phyloP scores from a whole-genome alignment of 306 rosid species.

The Rubus idaeus region DNA sequence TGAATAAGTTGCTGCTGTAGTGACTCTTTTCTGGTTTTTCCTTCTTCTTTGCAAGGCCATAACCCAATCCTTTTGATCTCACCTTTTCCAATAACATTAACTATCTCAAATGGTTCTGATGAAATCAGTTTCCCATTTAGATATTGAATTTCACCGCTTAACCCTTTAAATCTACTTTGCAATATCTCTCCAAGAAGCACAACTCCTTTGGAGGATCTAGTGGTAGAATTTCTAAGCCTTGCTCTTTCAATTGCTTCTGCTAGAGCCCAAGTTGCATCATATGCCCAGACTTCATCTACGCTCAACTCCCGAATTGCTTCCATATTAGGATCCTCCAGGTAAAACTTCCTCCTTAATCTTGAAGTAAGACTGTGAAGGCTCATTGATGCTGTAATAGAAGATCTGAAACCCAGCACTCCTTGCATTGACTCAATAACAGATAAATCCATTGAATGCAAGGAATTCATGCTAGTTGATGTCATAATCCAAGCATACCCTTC shows the following conservation, averaged over 20 bases:
- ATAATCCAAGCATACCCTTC: constrained; percentile 14
- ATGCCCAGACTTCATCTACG: constrained; percentile 5
- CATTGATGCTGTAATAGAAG: neutral
- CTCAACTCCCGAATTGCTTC: neutral
- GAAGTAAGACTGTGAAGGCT: constrained; percentile 1
- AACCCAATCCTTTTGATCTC: constrained; percentile 18
- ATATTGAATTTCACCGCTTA: constrained; percentile 21
- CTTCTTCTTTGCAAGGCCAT: neutral
- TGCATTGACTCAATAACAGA: constrained; percentile 15
- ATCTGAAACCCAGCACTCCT: constrained; percentile 15
- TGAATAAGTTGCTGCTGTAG: neutral
- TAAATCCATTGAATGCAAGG: constrained; percentile 1
- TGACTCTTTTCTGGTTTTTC: neutral
- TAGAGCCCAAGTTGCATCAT: constrained; percentile 21
- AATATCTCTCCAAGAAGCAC: constrained; percentile 5
- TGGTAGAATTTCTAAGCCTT: neutral
- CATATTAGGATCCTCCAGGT: neutral
- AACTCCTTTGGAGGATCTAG: neutral
- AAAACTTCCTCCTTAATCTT: constrained; percentile 12
- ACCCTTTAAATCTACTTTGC: constrained; percentile 11
- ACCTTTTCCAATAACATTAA: constrained; percentile 22
- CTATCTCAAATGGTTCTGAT: constrained; percentile 11
- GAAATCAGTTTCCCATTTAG: neutral
- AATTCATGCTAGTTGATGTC: constrained; percentile 11
- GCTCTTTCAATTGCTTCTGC: constrained; percentile 13